Evolutionary conservation across 345 rosid species (phyloP).

Genomic region (Euphorbia peplus): DNA sequence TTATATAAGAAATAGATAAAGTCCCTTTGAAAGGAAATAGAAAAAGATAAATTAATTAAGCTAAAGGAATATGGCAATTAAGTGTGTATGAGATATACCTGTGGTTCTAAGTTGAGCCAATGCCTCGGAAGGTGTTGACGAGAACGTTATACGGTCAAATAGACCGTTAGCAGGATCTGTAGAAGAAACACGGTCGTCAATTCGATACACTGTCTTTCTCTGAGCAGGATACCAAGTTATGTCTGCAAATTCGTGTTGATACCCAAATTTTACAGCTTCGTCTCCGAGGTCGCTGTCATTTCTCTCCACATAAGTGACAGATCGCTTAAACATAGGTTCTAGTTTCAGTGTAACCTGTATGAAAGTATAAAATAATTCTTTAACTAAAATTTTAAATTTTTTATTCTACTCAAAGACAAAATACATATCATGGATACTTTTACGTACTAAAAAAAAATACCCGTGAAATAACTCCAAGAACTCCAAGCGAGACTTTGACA

Average conservation of each 20-base stretch:
- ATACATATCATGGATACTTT: too few relatives aligned
- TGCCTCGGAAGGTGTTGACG: slow-evolving; percentile 35
- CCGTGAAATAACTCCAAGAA: slow-evolving; percentile 80
- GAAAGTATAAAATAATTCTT: too few relatives aligned
- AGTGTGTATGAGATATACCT: slow-evolving; percentile 26
- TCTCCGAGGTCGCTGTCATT: slow-evolving; percentile 49
- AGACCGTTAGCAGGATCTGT: slow-evolving; percentile 48
- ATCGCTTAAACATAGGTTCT: slow-evolving; percentile 67
- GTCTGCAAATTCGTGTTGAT: slow-evolving; percentile 67
- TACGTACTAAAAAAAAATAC: too few relatives aligned
- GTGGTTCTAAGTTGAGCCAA: slow-evolving; percentile 38
- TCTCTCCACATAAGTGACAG: slow-evolving; percentile 36
- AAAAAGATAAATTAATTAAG: slow-evolving; percentile 19
- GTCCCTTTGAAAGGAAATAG: too few relatives aligned
- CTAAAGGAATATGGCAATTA: slow-evolving; percentile 3
- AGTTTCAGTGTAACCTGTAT: slow-evolving; percentile 55
- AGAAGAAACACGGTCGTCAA: slow-evolving; percentile 50
- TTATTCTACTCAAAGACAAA: too few relatives aligned
- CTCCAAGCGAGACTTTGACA: slow-evolving; percentile 74
- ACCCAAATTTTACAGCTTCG: slow-evolving; percentile 42
- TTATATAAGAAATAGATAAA: too few relatives aligned
- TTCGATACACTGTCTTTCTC: slow-evolving; percentile 50
- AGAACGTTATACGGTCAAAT: slow-evolving; percentile 52
- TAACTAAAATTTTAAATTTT: too few relatives aligned
- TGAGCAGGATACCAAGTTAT: slow-evolving; percentile 69